phyloP scores from a whole-genome alignment of 78 protist genomes.

The Protostelium mycophagum region DNA sequence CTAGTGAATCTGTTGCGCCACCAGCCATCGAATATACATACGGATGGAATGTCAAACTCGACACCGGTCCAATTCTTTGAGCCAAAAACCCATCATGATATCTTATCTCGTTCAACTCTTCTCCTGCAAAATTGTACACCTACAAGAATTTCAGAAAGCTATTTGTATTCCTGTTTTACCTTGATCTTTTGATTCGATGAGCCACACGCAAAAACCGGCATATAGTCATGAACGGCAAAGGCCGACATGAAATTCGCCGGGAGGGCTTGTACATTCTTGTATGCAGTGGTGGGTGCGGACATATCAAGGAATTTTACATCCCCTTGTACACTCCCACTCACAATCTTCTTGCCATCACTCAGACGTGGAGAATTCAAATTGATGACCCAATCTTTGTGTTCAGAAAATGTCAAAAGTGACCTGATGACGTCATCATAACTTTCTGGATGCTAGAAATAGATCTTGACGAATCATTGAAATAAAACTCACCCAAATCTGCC shows the following conservation, averaged over 20 bases:
- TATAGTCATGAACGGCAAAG: background rate
- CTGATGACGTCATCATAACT: background rate
- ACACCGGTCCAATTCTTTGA: constrained; percentile 69
- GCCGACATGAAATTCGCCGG: background rate
- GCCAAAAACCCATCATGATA: constrained; percentile 78
- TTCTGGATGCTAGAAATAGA: background rate
- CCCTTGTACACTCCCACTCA: background rate
- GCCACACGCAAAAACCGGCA: constrained; percentile 5
- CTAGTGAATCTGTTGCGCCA: background rate
- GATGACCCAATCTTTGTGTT: background rate
- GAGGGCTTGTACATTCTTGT: background rate
- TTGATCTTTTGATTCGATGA: background rate
- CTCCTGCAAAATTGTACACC: constrained; percentile 26
- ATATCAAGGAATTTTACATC: background rate
- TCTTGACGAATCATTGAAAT: background rate
- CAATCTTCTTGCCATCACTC: background rate
- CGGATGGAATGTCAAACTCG: constrained; percentile 68
- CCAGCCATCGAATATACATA: background rate
- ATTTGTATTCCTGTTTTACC: background rate
- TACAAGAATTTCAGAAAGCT: background rate
- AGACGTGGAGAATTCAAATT: background rate
- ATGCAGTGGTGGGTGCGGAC: background rate
- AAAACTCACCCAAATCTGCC: background rate
- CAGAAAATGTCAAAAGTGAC: background rate
- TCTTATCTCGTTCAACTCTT: constrained; percentile 14